These are phyloP conservation scores for Quercus tomentella DNA, from an alignment of 331 rosid genomes.

Conservation along the genomic window DNA sequence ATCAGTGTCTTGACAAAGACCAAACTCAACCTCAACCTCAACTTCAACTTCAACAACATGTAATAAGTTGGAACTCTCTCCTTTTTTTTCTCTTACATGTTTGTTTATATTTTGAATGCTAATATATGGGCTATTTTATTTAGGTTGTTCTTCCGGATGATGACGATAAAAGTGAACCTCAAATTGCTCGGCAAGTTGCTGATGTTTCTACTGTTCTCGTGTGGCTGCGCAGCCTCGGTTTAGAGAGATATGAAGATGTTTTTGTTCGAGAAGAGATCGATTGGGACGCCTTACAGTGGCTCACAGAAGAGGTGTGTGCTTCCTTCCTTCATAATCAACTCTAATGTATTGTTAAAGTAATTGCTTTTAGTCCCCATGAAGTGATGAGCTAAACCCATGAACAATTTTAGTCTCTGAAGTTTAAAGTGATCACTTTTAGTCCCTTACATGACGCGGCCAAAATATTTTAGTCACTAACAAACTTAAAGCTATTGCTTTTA, in stretches of 20 bases:
- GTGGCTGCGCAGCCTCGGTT: conserved; percentile 65
- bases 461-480: too few relatives aligned
- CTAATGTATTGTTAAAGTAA: background rate
- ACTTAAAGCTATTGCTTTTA: too few relatives aligned
- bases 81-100: background rate
- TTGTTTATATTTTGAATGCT: background rate
- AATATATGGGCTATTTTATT: background rate
- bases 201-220: conserved; percentile 44
- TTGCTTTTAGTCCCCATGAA: too few relatives aligned
- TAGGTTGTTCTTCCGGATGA: conserved; percentile 33
- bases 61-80: too few relatives aligned
- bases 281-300: conserved; percentile 75
- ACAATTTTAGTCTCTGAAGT: too few relatives aligned
- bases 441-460: too few relatives aligned
- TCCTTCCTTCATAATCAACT: background rate
- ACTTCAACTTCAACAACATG: background rate
- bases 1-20: conserved; percentile 60
- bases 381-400: too few relatives aligned
- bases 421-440: too few relatives aligned
- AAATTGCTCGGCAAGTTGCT: conserved; percentile 17
- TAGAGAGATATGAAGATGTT: conserved; percentile 59
- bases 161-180: conserved; percentile 26
- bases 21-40: conserved; percentile 29
- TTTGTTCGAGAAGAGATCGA: conserved; percentile 85
- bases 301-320: conserved; percentile 71